Evolutionary conservation across 2,329 filamentous ascomycete genomes (phyloP).

Genomic region (Shiraia sp.): DNA sequence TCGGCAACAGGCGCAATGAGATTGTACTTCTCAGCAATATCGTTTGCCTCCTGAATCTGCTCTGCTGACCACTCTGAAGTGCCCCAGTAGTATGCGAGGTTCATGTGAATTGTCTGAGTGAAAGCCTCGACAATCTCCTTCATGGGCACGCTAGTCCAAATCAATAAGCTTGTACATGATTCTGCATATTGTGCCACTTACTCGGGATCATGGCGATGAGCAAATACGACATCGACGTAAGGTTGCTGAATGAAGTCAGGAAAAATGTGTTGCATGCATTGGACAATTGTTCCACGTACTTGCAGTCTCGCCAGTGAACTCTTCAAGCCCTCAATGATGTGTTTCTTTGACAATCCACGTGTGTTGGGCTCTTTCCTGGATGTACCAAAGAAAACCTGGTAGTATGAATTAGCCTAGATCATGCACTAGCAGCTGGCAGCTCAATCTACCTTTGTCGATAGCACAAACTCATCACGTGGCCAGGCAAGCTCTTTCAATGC

Average conservation of each 20-base stretch:
- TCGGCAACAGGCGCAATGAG: constrained; percentile 61
- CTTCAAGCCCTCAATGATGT: constrained; percentile 62
- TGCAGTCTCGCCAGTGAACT: constrained; percentile 62
- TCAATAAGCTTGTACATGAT: background rate
- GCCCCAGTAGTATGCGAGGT: constrained; percentile 59
- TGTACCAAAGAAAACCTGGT: constrained; percentile 58
- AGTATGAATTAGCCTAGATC: constrained; percentile 6
- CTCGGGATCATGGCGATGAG: constrained; percentile 62
- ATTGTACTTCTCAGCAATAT: constrained; percentile 65
- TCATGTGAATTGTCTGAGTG: constrained; percentile 57
- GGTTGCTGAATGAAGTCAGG: too few species aligned
- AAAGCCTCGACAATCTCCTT: constrained; percentile 64
- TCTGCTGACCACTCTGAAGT: constrained; percentile 64
- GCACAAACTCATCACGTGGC: constrained; percentile 46
- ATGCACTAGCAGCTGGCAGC: background rate
- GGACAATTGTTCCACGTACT: too few species aligned
- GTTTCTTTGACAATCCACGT: constrained; percentile 54
- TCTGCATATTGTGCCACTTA: constrained; percentile 18
- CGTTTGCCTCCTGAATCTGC: constrained; percentile 62
- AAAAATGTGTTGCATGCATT: too few species aligned
- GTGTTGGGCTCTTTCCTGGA: constrained; percentile 62
- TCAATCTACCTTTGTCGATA: constrained; percentile 28
- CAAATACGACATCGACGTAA: constrained; percentile 70
- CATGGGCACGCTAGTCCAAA: constrained; percentile 55
- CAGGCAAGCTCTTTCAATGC: constrained; percentile 53